Conservation (phyloP, 805 yeast genomes). For the Schwanniomyces pseudopolymorphus region DNA sequence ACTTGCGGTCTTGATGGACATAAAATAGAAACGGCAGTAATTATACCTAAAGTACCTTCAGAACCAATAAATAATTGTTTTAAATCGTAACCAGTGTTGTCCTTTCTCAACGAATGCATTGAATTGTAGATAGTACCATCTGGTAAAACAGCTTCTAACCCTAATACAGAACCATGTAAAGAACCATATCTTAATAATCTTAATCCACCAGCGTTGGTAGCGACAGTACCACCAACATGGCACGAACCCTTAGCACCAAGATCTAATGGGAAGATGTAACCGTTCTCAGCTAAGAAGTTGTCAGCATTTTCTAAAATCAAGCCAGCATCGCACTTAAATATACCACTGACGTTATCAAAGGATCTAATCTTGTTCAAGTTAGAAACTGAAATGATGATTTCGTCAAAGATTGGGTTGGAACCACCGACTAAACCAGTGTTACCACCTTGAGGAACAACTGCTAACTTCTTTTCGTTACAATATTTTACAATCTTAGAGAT, state of each 20-base stretch:
- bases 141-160: slow-evolving; percentile 89
- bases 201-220: slow-evolving; percentile 96
- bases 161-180: slow-evolving; percentile 87
- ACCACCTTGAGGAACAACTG: slow-evolving; percentile 96
- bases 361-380: slow-evolving; percentile 75
- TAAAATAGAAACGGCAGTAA: slow-evolving; percentile 85
- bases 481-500: slow-evolving; percentile 73
- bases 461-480: slow-evolving; percentile 73
- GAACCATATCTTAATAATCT: slow-evolving; percentile 87
- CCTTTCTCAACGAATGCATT: slow-evolving; percentile 85
- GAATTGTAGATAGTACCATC: slow-evolving; percentile 81
- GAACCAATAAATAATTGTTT: slow-evolving; percentile 92
- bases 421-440: slow-evolving; percentile 97
- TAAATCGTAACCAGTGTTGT: slow-evolving; percentile 91
- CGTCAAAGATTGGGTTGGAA: slow-evolving; percentile 89
- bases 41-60: slow-evolving; percentile 88
- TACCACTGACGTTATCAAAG: slow-evolving; percentile 81
- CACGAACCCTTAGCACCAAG: slow-evolving; percentile 97
- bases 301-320: slow-evolving; percentile 86
- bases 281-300: slow-evolving; percentile 70
- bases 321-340: slow-evolving; percentile 88
- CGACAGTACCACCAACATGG: slow-evolving; percentile 92
- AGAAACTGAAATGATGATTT: slow-evolving; percentile 69
- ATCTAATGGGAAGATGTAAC: slow-evolving; percentile 89
- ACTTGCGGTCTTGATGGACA: slow-evolving; percentile 89